These are phyloP conservation scores for Suillus decipiens DNA, from an alignment of 768 basidiomycete genomes.

Conservation along the genomic window DNA sequence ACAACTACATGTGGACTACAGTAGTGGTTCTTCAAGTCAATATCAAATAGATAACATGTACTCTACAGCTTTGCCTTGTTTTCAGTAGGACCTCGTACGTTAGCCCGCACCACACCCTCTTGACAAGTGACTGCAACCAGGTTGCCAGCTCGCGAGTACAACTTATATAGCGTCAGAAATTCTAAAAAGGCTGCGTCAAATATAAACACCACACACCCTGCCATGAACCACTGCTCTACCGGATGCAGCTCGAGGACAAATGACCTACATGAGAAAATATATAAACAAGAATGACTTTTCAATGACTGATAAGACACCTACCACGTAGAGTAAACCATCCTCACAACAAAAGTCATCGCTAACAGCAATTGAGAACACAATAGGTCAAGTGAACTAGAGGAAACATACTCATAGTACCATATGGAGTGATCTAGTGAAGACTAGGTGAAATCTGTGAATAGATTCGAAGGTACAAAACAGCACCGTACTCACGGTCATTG, in stretches of 20 bases:
- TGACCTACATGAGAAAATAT: slow-evolving; percentile 44
- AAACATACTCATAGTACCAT: slow-evolving; percentile 71
- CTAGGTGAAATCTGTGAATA: slow-evolving; percentile 32
- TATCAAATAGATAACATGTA: neutral
- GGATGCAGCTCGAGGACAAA: slow-evolving; percentile 60
- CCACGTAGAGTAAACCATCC: slow-evolving; percentile 80
- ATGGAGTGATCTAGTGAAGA: slow-evolving; percentile 80
- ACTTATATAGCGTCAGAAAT: slow-evolving; percentile 36
- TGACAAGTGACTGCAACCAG: slow-evolving; percentile 79
- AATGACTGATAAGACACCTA: slow-evolving; percentile 35
- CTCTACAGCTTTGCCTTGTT: slow-evolving; percentile 37
- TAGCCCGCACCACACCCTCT: slow-evolving; percentile 74
- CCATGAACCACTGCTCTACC: slow-evolving; percentile 74
- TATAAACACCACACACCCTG: slow-evolving; percentile 46
- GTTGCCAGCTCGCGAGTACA: slow-evolving; percentile 67
- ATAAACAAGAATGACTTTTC: slow-evolving; percentile 2
- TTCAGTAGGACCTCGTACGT: slow-evolving; percentile 44
- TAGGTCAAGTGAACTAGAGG: neutral
- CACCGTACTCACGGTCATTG: slow-evolving; percentile 59
- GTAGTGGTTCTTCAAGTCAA: neutral
- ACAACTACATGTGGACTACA: neutral
- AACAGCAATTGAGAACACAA: slow-evolving; percentile 12
- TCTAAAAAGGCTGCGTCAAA: neutral
- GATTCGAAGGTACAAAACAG: slow-evolving; percentile 6
- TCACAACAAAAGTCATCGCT: slow-evolving; percentile 78